Evolutionary conservation across 331 rosid genomes (phyloP).

Genomic region (Cydonia oblonga): DNA sequence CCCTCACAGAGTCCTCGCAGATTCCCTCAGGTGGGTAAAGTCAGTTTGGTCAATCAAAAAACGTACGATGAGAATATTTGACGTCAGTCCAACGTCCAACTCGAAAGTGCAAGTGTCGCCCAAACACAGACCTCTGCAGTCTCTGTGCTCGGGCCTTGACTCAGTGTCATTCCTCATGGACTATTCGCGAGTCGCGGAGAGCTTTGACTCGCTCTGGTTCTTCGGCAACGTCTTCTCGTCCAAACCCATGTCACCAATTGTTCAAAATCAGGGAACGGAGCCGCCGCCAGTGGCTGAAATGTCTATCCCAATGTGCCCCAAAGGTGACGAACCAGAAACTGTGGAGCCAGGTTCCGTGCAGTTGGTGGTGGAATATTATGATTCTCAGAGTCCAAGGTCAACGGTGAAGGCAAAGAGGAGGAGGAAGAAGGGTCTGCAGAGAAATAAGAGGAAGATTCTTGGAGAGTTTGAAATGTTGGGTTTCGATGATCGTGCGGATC

Average conservation of each 20-base stretch:
- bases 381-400: neutral
- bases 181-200: constrained; percentile 19
- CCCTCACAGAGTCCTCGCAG: neutral
- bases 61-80: neutral
- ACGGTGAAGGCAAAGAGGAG: constrained; percentile 17
- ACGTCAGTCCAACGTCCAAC: constrained; percentile 25
- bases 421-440: neutral
- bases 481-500: neutral
- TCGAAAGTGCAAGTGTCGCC: neutral
- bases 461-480: constrained; percentile 25
- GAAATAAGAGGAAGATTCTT: constrained; percentile 3
- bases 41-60: neutral
- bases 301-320: neutral
- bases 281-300: neutral
- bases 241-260: constrained; percentile 7
- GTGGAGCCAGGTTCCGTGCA: neutral
- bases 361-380: neutral
- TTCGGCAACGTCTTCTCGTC: constrained; percentile 30
- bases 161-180: constrained; percentile 17
- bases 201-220: constrained; percentile 61
- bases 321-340: neutral
- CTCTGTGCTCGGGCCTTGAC: neutral
- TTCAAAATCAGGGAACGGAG: constrained; percentile 1
- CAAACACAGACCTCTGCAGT: neutral
- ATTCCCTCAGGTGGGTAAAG: fast-evolving